Conservation (phyloP, 163 green algal genomes). For the Scenedesmus sp. region DNA sequence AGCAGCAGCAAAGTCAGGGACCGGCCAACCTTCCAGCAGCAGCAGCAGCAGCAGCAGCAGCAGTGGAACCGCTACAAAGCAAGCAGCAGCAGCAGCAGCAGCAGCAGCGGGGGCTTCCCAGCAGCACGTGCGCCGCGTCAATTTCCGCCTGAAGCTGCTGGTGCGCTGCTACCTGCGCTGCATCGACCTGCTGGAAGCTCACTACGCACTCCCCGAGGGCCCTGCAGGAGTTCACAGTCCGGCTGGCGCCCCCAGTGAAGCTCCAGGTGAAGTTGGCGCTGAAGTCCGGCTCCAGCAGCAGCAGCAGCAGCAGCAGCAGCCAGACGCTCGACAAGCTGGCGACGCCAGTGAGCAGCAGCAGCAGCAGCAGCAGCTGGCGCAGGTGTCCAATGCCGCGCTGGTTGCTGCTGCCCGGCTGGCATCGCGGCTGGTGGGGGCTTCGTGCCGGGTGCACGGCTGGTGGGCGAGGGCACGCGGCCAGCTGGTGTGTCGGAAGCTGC, state of each 20-base stretch:
- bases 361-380: neutral
- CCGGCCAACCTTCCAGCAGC: neutral
- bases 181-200: slow-evolving; percentile 1
- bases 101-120: neutral
- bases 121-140: neutral
- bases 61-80: neutral
- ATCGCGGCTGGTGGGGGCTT: neutral
- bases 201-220: neutral
- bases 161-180: slow-evolving; percentile 11
- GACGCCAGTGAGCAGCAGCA: neutral
- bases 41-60: neutral
- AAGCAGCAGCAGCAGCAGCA: neutral
- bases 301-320: neutral
- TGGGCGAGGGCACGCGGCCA: neutral
- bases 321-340: no score
- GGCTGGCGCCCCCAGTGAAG: no score
- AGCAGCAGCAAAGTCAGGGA: neutral
- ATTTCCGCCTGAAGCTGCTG: neutral
- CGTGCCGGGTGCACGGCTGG: neutral
- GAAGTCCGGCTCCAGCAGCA: neutral
- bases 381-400: neutral
- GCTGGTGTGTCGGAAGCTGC: neutral
- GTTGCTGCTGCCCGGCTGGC: neutral
- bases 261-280: neutral
- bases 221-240: neutral